phyloP scores from a whole-genome alignment of 1,284 basidiomycete species.

The Austroboletus novae-zelandiae region DNA sequence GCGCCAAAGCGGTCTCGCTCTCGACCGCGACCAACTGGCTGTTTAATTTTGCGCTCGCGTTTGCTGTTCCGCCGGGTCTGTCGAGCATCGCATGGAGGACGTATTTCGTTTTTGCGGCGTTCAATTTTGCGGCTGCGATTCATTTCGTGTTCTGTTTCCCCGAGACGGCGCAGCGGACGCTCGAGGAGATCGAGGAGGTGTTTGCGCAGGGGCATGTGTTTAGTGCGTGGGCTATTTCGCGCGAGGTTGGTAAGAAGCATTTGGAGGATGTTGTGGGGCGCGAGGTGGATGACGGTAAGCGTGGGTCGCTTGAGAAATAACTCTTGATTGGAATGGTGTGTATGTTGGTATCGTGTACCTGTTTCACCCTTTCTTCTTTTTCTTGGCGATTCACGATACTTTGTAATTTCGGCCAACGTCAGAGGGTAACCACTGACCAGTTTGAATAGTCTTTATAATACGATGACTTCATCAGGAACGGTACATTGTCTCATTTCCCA shows the following conservation, averaged over 20 bases:
- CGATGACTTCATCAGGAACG: too few species aligned
- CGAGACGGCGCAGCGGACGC: conserved; percentile 67
- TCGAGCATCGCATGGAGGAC: conserved; percentile 55
- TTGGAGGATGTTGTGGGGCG: conserved; percentile 42
- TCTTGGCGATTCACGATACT: too few species aligned
- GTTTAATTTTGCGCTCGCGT: conserved; percentile 74
- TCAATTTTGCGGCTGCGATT: conserved; percentile 70
- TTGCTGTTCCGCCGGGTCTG: conserved; percentile 58
- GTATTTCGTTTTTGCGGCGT: conserved; percentile 75
- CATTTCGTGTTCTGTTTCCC: conserved; percentile 75
- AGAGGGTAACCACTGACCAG: too few species aligned
- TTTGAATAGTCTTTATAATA: too few species aligned
- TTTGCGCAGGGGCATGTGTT: conserved; percentile 67
- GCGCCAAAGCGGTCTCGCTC: conserved; percentile 71
- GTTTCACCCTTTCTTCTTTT: too few species aligned
- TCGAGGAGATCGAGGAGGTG: conserved; percentile 76
- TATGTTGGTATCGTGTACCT: too few species aligned
- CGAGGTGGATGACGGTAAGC: conserved; percentile 13
- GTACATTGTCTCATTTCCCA: too few species aligned
- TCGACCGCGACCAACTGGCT: conserved; percentile 64
- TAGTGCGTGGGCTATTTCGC: conserved; percentile 67
- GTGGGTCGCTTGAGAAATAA: not conserved
- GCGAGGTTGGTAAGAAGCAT: conserved; percentile 61
- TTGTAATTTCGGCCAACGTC: too few species aligned
- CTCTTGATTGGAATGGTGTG: too few species aligned